phyloP scores from a whole-genome alignment of 495 filamentous ascomycete species.

The Hypoxylon cercidicola region DNA sequence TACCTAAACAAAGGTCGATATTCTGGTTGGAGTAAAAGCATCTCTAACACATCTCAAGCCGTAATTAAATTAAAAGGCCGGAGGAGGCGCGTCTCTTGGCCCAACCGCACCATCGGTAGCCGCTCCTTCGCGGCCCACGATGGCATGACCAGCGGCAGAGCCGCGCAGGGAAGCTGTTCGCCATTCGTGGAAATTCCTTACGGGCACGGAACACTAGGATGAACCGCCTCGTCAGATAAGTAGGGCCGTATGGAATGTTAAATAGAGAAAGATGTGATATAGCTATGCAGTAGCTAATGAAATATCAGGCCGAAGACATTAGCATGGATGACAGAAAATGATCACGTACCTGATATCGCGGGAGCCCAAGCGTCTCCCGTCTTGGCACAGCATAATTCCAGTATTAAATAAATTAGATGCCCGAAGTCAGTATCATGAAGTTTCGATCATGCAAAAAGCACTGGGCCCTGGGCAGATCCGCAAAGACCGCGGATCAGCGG shows the following conservation, averaged over 20 bases:
- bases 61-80: constrained; percentile 37
- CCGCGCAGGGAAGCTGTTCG: constrained; percentile 23
- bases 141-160: constrained; percentile 32
- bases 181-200: constrained; percentile 16
- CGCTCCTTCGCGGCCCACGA: constrained; percentile 14
- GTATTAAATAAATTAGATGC: background rate
- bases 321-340: too few relatives aligned
- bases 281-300: background rate
- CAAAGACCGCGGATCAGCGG: constrained; percentile 28
- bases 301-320: background rate
- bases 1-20: background rate
- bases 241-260: background rate
- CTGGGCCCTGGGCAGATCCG: constrained; percentile 15
- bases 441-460: constrained; percentile 10
- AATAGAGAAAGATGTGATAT: background rate
- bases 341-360: too few relatives aligned
- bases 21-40: background rate
- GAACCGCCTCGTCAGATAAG: background rate
- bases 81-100: constrained; percentile 14
- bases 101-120: constrained; percentile 32
- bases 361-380: background rate
- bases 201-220: constrained; percentile 13
- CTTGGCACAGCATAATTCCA: background rate
- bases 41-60: constrained; percentile 17
- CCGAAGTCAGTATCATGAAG: constrained; percentile 9